Base-by-base conservation (phyloP, 768 basidiomycete species). In the Dioszegia hungarica region DNA sequence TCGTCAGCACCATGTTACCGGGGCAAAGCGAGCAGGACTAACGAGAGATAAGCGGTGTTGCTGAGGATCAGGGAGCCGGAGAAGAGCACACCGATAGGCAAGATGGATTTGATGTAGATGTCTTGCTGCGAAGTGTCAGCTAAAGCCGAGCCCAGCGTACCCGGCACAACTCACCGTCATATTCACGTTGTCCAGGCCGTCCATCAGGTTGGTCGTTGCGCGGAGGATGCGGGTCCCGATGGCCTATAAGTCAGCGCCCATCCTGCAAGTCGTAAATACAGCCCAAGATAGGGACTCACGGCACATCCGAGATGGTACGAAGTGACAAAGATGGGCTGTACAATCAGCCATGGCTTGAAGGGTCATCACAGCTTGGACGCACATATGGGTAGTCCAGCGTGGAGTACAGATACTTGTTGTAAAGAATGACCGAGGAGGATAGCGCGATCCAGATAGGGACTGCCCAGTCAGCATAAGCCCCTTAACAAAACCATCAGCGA, bases 11-110 rank as follows among this genome's bases (percentile, higher is more conserved):
- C 3, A 27, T 20, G 12, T 25, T 4, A 24, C 24, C 19, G 14
- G 11, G 4, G n/a, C n/a, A n/a, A 38, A 11, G 27, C 3, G 10
- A 15, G 44, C 14, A 28, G 15, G 44, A 56, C 64, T 55, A 31
- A 71, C 69, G 64, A 63, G 12, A 71, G 58, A 76, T 93, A 94
- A 2, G 91, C 91, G 1, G 87, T 88, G 77, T 98, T 98, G 78
- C 85, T 87, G 57, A 93, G 81, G 67, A 97, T 85, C 53, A 98
- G 83, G 57, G 88, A 90, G 24, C 86, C 94, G 33, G 87, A 89
- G 82, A 98, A 98, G 55, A 98, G 84, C 24, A 92, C 72, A 22
- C 93, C 92, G 58, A 98, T 94, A 20, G 94, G 94, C 14, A 97
- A 81, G 63, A 98, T 97, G 31, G 88, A 89, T 55, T 83, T 83